Evolutionary conservation across 768 basidiomycete species (phyloP).

Genomic region (Filobasidium wieringae): DNA sequence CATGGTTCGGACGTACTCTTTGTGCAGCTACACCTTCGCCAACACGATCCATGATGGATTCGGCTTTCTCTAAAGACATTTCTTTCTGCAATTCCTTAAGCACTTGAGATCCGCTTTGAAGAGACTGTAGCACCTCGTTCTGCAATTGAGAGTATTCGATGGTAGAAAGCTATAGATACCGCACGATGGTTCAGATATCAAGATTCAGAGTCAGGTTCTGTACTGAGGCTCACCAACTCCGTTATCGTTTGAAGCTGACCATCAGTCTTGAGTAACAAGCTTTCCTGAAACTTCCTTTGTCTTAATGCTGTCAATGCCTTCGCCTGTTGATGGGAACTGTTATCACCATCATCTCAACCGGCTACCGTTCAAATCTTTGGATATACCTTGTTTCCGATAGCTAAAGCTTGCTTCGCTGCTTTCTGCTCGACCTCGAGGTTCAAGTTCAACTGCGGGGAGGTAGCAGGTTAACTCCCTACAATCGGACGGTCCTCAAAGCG

Average conservation of each 20-base stretch:
- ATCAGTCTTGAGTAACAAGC: slow-evolving; percentile 76
- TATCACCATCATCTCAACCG: neutral
- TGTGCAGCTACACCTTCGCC: slow-evolving; percentile 87
- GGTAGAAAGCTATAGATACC: slow-evolving; percentile 60
- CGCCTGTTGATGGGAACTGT: slow-evolving; percentile 14
- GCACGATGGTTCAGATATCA: neutral
- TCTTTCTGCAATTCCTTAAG: slow-evolving; percentile 88
- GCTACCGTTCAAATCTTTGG: neutral
- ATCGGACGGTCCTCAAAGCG: neutral
- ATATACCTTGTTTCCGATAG: slow-evolving; percentile 62
- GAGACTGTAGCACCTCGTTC: slow-evolving; percentile 78
- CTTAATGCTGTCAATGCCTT: slow-evolving; percentile 77
- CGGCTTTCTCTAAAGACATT: slow-evolving; percentile 83
- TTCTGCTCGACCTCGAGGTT: slow-evolving; percentile 76
- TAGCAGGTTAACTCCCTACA: too few species aligned
- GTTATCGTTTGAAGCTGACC: slow-evolving; percentile 77
- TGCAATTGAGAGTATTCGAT: slow-evolving; percentile 95
- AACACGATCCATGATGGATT: slow-evolving; percentile 84
- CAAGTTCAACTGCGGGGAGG: slow-evolving; percentile 62
- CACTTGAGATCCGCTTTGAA: slow-evolving; percentile 86
- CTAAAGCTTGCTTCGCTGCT: slow-evolving; percentile 74
- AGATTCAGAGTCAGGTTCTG: too few species aligned
- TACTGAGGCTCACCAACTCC: slow-evolving; percentile 51
- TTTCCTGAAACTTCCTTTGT: slow-evolving; percentile 85
- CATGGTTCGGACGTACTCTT: slow-evolving; percentile 45